Evolutionary conservation across 441 rosid species (phyloP).

Genomic region (Isatis lusitanica): DNA sequence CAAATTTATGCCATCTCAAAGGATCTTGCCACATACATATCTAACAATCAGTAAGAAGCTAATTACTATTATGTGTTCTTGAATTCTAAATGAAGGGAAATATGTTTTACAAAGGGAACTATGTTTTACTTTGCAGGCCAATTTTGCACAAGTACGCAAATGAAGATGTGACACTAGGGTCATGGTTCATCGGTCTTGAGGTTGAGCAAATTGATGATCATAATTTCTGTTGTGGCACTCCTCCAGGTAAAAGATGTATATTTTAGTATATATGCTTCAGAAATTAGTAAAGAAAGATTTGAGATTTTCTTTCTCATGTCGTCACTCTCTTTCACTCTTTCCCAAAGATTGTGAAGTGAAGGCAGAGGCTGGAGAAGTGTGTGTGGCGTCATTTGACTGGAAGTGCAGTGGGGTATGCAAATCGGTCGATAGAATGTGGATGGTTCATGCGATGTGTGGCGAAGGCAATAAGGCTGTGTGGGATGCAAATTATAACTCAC

Average conservation of each 20-base stretch:
- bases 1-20: slow-evolving; percentile 93
- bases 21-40: slow-evolving; percentile 84
- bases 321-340: background rate
- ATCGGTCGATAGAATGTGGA: slow-evolving; percentile 78
- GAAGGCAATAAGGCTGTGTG: slow-evolving; percentile 81
- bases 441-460: slow-evolving; percentile 75
- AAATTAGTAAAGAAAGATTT: background rate
- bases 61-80: background rate
- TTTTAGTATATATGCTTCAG: background rate
- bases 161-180: slow-evolving; percentile 89
- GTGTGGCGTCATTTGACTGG: slow-evolving; percentile 95
- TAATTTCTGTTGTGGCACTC: slow-evolving; percentile 83
- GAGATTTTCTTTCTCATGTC: slow-evolving; percentile 3
- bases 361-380: slow-evolving; percentile 80
- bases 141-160: slow-evolving; percentile 88
- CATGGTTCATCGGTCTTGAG: slow-evolving; percentile 95
- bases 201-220: slow-evolving; percentile 84
- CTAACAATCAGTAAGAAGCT: slow-evolving; percentile 71
- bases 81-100: background rate
- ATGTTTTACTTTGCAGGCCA: slow-evolving; percentile 48
- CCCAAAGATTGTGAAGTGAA: slow-evolving; percentile 85
- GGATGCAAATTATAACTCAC: slow-evolving; percentile 50
- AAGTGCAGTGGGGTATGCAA: slow-evolving; percentile 92
- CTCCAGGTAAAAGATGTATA: slow-evolving; percentile 58
- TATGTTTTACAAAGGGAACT: background rate